These are phyloP conservation scores for Tetradesmus lagerheimii DNA, from an alignment of 139 green algal genomes.

Conservation along the genomic window DNA sequence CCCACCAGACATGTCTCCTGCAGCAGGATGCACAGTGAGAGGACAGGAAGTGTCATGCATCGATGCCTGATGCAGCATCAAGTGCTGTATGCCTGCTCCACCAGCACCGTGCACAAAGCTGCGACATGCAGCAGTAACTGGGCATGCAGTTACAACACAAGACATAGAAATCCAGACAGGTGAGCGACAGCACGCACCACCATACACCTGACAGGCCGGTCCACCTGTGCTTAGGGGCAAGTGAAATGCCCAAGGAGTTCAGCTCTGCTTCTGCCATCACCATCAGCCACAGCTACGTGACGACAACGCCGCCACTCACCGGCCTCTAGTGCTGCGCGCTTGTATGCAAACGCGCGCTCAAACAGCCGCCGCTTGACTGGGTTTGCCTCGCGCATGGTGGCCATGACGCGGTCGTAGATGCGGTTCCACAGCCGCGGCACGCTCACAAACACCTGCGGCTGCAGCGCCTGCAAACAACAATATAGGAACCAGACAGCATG, in stretches of 20 bases:
- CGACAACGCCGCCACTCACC: slow-evolving; percentile 63
- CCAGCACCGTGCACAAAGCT: too few relatives aligned
- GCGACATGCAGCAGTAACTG: background rate
- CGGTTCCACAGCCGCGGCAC: slow-evolving; percentile 98
- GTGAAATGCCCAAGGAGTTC: too few relatives aligned
- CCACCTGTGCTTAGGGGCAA: too few relatives aligned
- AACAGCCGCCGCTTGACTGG: slow-evolving; percentile 81
- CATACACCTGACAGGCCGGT: too few relatives aligned
- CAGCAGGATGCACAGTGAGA: background rate
- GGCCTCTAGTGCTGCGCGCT: slow-evolving; percentile 66
- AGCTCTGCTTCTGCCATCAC: too few relatives aligned
- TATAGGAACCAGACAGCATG: background rate
- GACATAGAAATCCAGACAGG: background rate
- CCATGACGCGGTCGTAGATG: slow-evolving; percentile 94
- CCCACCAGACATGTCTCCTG: slow-evolving; percentile 73
- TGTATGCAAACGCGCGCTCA: slow-evolving; percentile 81
- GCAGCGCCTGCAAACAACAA: slow-evolving; percentile 29
- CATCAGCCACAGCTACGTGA: background rate
- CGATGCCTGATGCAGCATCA: too few relatives aligned
- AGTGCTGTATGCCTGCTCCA: too few relatives aligned
- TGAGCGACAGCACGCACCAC: too few relatives aligned
- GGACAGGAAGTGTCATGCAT: too few relatives aligned
- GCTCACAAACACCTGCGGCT: slow-evolving; percentile 78
- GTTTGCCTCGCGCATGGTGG: slow-evolving; percentile 60
- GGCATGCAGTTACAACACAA: too few relatives aligned